Base-by-base conservation (phyloP, 2,329 filamentous ascomycete genomes). In the Alternaria consortialis region DNA sequence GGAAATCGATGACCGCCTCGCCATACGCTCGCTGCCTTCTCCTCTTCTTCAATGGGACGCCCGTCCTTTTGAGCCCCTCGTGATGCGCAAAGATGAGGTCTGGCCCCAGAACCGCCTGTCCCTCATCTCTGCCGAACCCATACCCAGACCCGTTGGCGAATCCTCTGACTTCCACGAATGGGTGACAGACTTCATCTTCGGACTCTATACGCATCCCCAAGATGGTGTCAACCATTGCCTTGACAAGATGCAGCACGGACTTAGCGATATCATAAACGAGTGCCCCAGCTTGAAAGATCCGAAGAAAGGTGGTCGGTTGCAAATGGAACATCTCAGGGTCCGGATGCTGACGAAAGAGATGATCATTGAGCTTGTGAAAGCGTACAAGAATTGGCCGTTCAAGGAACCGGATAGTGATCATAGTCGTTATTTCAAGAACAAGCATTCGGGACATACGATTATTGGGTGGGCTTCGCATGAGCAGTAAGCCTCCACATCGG, bases 41-140 rank as follows among this genome's bases (percentile, higher is more conserved):
- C 65, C 66, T 5, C 74, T 70, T 17, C 51, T 76, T 5, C 64
- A 70, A 48, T 94, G 89, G 87, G 92, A 97, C 76, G 84, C 85
- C 1, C 88, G 93, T 15, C 79, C 82, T 2, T 88, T 87, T 70
- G 92, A 97, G 70, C 91, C 92, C 0, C 81, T 97, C 15, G 77
- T 81, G 25, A 84, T 87, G 3, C 62, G 81, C 5, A 53, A 77
- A 0, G 71, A 84, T 1, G 93, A 97, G 66, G 90, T 92, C 70
- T 92, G 84, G 74, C 92, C 92, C 1, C 81, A 84, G 25, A 77
- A 83, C 8, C 80, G 83, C 7, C 81, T 87, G 56, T 79, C 82
- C 11, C 85, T 94, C 4, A 74, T 93, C 15, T 91, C 93, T 74
- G 81, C 92, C 60, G 86, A 89, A 65, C 91, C 91, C 4, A 84